These are phyloP conservation scores for Hordeum vulgare DNA, from an alignment of 176 grass and related monocot genomes.

Conservation along the genomic window DNA sequence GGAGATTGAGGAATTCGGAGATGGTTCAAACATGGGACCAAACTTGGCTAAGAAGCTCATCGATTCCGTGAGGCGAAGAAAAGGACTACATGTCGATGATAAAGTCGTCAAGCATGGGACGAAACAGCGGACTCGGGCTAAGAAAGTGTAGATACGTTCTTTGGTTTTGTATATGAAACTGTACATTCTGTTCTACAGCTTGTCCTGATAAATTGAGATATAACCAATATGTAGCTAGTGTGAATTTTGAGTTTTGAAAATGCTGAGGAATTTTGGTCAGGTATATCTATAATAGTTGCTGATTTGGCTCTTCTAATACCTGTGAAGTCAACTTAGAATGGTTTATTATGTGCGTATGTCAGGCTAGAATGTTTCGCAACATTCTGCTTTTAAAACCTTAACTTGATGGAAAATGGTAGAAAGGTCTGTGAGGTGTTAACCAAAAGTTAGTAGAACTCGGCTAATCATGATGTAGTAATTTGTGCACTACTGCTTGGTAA, in stretches of 20 bases:
- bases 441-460: background rate
- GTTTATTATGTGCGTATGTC: background rate
- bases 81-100: slow-evolving; percentile 82
- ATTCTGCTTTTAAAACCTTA: background rate
- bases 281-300: background rate
- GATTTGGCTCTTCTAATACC: background rate
- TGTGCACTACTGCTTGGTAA: background rate
- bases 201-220: slow-evolving; percentile 15
- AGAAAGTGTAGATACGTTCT: slow-evolving; percentile 63
- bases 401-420: background rate
- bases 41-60: slow-evolving; percentile 80
- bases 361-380: background rate
- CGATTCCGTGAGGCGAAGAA: slow-evolving; percentile 82
- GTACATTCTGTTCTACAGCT: background rate
- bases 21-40: slow-evolving; percentile 77
- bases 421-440: background rate
- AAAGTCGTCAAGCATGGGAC: slow-evolving; percentile 93
- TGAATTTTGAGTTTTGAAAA: background rate
- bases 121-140: slow-evolving; percentile 84
- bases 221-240: background rate
- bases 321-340: background rate
- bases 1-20: slow-evolving; percentile 86
- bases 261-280: background rate
- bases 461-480: background rate
- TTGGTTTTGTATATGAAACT: background rate